Conservation (phyloP, 192 early-diverging fungal genomes). For the Coemansia sp. region DNA sequence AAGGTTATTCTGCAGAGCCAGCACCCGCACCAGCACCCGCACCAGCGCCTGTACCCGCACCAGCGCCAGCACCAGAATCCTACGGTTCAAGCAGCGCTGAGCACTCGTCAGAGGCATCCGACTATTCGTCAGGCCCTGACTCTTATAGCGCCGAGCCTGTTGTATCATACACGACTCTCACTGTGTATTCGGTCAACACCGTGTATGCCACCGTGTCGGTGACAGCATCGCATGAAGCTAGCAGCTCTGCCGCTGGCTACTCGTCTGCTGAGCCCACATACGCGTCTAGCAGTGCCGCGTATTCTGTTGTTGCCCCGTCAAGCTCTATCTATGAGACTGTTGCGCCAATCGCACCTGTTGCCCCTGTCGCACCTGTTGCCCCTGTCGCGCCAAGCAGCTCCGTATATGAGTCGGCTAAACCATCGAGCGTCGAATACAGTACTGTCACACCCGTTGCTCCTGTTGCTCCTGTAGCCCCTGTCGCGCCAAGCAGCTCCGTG, state of each 20-base stretch:
- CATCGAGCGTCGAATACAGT: no score
- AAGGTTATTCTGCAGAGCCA: not conserved
- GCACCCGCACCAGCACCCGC: not conserved
- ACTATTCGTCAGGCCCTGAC: slow-evolving; percentile 6
- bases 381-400: no score
- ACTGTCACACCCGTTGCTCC: no score
- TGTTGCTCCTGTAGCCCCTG: no score
- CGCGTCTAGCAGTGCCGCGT: not conserved
- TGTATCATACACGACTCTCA: slow-evolving; percentile 20
- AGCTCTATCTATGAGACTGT: not conserved
- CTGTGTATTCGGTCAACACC: slow-evolving; percentile 32
- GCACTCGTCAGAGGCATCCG: not conserved
- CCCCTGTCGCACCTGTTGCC: no score
- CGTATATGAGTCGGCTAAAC: no score
- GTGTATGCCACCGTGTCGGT: slow-evolving; percentile 17
- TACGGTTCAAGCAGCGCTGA: not conserved
- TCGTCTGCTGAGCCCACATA: not conserved
- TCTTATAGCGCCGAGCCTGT: slow-evolving; percentile 8
- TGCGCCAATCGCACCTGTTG: not conserved
- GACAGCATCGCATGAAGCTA: not conserved
- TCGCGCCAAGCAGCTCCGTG: not conserved
- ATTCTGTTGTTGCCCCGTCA: not conserved
- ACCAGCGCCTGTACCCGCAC: not conserved
- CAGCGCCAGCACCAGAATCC: not conserved
- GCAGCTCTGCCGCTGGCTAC: not conserved